Evolutionary conservation across 2,329 filamentous ascomycete genomes (phyloP).

Genomic region (Tolypocladium pustulatum): DNA sequence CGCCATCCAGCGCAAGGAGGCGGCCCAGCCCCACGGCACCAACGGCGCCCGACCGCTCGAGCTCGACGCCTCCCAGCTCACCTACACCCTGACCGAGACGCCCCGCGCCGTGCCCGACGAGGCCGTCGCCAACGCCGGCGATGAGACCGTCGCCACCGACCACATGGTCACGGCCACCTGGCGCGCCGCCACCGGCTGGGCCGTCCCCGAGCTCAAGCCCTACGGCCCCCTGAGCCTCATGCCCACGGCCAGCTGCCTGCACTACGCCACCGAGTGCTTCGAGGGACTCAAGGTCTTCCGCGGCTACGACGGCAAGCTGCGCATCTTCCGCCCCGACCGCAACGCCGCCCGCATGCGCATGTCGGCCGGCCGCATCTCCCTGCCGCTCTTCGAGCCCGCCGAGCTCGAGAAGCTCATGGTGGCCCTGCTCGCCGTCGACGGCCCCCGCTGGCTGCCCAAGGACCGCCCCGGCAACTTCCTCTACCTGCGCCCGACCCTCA

Average conservation of each 20-base stretch:
- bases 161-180: conserved; percentile 77
- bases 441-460: conserved; percentile 68
- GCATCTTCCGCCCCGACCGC: conserved; percentile 66
- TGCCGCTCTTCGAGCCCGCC: conserved; percentile 60
- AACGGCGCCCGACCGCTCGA: conserved; percentile 32
- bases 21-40: conserved; percentile 20
- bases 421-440: conserved; percentile 62
- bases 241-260: conserved; percentile 70
- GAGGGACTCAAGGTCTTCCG: conserved; percentile 78
- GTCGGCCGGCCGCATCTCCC: conserved; percentile 55
- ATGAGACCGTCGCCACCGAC: conserved; percentile 59
- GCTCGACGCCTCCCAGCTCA: conserved; percentile 53
- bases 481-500: conserved; percentile 80
- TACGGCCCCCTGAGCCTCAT: conserved; percentile 70
- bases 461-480: conserved; percentile 59
- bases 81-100: conserved; percentile 37
- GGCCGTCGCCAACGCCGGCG: conserved; percentile 32
- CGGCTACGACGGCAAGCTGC: conserved; percentile 62
- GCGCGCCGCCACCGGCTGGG: conserved; percentile 58
- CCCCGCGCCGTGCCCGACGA: conserved; percentile 44
- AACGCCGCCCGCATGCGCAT: conserved; percentile 58
- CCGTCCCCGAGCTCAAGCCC: conserved; percentile 60
- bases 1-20: conserved; percentile 39
- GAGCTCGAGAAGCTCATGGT: conserved; percentile 67
- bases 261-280: conserved; percentile 89